phyloP scores from a whole-genome alignment of 352 stramenopile genomes.

The Pythium dissotocum region DNA sequence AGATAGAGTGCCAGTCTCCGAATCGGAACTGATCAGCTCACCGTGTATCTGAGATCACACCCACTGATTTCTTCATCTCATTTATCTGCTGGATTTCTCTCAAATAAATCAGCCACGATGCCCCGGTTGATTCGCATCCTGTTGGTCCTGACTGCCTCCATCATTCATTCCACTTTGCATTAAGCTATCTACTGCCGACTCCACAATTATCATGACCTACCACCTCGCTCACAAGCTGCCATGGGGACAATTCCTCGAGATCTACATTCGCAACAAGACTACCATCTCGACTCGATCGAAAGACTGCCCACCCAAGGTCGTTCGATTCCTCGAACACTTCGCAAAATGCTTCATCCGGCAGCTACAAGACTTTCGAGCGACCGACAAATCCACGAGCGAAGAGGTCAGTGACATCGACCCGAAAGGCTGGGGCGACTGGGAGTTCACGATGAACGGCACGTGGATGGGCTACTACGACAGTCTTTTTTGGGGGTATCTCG shows the following conservation, averaged over 20 bases:
- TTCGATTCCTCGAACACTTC: neutral
- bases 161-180: too few relatives aligned
- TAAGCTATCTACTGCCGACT: too few relatives aligned
- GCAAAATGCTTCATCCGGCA: neutral
- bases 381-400: neutral
- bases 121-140: too few relatives aligned
- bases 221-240: neutral
- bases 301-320: neutral
- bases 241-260: neutral
- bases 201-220: neutral
- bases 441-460: neutral
- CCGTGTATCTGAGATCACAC: too few relatives aligned
- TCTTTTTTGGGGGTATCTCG: neutral
- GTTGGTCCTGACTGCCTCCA: too few relatives aligned
- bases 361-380: neutral
- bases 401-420: neutral
- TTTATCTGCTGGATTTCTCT: too few relatives aligned
- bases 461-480: neutral
- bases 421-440: neutral
- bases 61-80: too few relatives aligned
- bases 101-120: too few relatives aligned
- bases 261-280: neutral
- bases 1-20: too few relatives aligned
- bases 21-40: too few relatives aligned
- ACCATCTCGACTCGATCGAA: neutral